A percentile compares a stretch with the other conserved stretches of the same genome.
Evolutionary conservation across 148 eudicot genomes (phyloP).

Genomic region (Hydrangea macrophylla): DNA sequence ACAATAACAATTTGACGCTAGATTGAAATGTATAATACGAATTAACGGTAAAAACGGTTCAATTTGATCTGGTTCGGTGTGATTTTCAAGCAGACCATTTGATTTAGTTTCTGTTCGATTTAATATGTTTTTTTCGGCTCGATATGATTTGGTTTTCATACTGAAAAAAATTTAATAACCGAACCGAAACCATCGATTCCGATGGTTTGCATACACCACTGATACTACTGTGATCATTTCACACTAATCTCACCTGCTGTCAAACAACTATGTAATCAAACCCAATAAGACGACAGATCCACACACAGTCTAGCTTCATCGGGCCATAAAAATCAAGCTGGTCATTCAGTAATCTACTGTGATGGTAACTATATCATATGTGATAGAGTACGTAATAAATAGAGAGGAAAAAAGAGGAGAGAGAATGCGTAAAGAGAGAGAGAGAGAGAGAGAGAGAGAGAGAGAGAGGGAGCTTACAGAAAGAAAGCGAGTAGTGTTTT

Average conservation of each 20-base stretch:
- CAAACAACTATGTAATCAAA: neutral
- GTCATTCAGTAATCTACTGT: neutral
- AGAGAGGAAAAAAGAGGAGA: neutral
- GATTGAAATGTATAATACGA: too few species aligned
- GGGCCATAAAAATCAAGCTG: neutral
- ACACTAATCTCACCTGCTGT: neutral
- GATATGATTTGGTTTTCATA: too few species aligned
- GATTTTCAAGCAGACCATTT: too few species aligned
- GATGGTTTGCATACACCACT: too few species aligned
- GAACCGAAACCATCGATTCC: too few species aligned
- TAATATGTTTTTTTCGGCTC: too few species aligned
- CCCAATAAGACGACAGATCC: too few species aligned
- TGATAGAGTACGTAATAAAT: neutral
- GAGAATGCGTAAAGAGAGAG: neutral
- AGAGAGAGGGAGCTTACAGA: slow-evolving; percentile 11
- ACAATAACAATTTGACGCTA: too few species aligned
- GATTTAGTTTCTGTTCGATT: too few species aligned
- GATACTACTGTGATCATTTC: neutral
- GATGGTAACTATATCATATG: neutral
- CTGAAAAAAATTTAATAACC: too few species aligned
- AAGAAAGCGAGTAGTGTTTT: neutral
- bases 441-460: slow-evolving; percentile 8
- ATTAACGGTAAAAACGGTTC: too few species aligned
- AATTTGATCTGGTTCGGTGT: too few species aligned
- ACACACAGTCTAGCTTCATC: neutral